phyloP scores from a whole-genome alignment of 2,329 filamentous ascomycete species.

The Thielaviopsis populi region DNA sequence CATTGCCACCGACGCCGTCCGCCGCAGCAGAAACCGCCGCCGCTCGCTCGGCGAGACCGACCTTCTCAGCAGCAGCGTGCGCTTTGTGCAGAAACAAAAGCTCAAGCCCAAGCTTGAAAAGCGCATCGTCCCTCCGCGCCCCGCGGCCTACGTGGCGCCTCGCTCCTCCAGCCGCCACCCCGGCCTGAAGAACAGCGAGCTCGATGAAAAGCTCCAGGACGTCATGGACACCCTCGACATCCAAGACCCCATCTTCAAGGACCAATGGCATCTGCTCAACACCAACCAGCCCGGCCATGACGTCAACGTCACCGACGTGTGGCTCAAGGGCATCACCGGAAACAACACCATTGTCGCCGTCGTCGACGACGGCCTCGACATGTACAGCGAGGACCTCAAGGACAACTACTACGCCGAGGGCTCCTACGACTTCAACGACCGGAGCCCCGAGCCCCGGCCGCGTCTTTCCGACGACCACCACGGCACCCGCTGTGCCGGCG shows the following conservation, averaged over 20 bases:
- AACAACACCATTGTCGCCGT: slow-evolving; percentile 82
- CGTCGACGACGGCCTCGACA: slow-evolving; percentile 89
- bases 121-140: slow-evolving; percentile 31
- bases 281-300: slow-evolving; percentile 69
- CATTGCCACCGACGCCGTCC: slow-evolving; percentile 28
- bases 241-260: slow-evolving; percentile 73
- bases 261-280: slow-evolving; percentile 95
- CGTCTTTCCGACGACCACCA: slow-evolving; percentile 74
- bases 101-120: slow-evolving; percentile 36
- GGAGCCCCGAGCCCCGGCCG: slow-evolving; percentile 61
- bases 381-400: slow-evolving; percentile 84
- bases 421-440: slow-evolving; percentile 93
- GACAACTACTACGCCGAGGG: slow-evolving; percentile 87
- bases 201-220: slow-evolving; percentile 41
- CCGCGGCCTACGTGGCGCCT: slow-evolving; percentile 19
- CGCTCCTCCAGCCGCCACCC: slow-evolving; percentile 20
- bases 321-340: slow-evolving; percentile 81
- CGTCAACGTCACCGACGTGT: slow-evolving; percentile 88
- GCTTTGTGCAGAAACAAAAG: slow-evolving; percentile 62
- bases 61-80: slow-evolving; percentile 55
- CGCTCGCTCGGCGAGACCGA: slow-evolving; percentile 38
- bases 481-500: slow-evolving; percentile 86
- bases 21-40: slow-evolving; percentile 39
- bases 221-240: slow-evolving; percentile 58
- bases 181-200: slow-evolving; percentile 22